These are phyloP conservation scores for Pachyrhizus erosus DNA, from an alignment of 306 rosid species.

Conservation along the genomic window DNA sequence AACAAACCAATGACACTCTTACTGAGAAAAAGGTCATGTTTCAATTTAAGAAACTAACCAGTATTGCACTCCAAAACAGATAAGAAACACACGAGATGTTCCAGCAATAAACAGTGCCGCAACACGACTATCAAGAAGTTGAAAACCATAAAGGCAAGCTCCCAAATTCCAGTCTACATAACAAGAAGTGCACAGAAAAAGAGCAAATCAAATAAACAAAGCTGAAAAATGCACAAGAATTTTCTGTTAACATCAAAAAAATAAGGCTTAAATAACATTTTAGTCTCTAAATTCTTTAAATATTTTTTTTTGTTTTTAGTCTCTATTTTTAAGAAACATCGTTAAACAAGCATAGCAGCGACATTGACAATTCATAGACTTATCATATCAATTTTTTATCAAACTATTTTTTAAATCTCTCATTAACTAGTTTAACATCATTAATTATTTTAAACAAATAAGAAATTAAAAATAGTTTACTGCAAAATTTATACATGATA, in stretches of 20 bases:
- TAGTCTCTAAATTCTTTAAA: too few relatives aligned
- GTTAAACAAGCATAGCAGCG: too few relatives aligned
- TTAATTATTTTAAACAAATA: too few relatives aligned
- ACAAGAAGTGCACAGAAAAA: slow-evolving; percentile 31
- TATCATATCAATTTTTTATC: too few relatives aligned
- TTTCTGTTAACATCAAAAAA: slow-evolving; percentile 1
- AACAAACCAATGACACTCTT: slow-evolving; percentile 36
- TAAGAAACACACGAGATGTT: slow-evolving; percentile 93
- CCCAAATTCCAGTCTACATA: slow-evolving; percentile 98
- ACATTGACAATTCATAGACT: too few relatives aligned
- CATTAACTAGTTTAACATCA: too few relatives aligned
- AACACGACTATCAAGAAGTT: slow-evolving; percentile 90
- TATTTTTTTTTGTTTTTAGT: too few relatives aligned
- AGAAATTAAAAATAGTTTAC: too few relatives aligned
- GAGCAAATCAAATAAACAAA: slow-evolving; percentile 30
- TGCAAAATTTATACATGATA: too few relatives aligned
- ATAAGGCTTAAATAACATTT: too few relatives aligned
- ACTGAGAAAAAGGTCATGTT: slow-evolving; percentile 16
- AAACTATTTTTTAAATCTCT: too few relatives aligned
- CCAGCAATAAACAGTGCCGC: slow-evolving; percentile 94
- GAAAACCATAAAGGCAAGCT: slow-evolving; percentile 94
- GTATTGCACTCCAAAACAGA: slow-evolving; percentile 97
- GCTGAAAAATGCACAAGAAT: slow-evolving; percentile 32
- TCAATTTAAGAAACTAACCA: slow-evolving; percentile 66
- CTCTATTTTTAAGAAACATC: too few relatives aligned